These are phyloP conservation scores for Dictyostelium capitatum DNA, from an alignment of 78 protist genomes.

Conservation along the genomic window DNA sequence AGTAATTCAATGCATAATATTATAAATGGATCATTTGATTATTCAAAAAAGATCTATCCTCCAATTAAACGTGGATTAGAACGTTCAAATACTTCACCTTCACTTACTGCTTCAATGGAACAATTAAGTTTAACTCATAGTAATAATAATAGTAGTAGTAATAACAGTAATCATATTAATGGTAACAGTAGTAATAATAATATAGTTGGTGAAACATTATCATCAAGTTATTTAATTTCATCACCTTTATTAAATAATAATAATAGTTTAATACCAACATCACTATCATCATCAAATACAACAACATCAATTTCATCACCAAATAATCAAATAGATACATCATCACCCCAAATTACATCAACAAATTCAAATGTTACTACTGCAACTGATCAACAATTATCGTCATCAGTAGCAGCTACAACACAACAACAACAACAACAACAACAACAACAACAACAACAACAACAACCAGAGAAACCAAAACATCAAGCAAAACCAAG, in stretches of 20 bases:
- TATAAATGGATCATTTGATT: neutral
- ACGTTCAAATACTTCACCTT: constrained; percentile 18
- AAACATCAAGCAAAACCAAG: neutral
- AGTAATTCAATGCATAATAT: constrained; percentile 15
- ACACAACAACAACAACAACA: too few relatives aligned
- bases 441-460: neutral
- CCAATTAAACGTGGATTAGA: neutral
- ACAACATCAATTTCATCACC: neutral
- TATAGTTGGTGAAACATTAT: neutral
- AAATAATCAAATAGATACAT: neutral
- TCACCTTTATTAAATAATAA: neutral
- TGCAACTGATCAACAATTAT: neutral
- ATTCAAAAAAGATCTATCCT: neutral
- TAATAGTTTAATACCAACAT: neutral
- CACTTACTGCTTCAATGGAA: neutral
- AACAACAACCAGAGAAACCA: constrained; percentile 3
- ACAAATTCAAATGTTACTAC: neutral
- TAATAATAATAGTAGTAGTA: neutral
- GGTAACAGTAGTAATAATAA: too few relatives aligned
- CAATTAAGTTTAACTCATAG: neutral
- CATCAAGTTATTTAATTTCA: neutral
- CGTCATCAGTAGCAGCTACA: neutral
- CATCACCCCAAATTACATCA: neutral
- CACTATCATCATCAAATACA: neutral
- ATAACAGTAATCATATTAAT: neutral